phyloP scores from a whole-genome alignment of 139 green algal species.

The Picochlorum sp. region DNA sequence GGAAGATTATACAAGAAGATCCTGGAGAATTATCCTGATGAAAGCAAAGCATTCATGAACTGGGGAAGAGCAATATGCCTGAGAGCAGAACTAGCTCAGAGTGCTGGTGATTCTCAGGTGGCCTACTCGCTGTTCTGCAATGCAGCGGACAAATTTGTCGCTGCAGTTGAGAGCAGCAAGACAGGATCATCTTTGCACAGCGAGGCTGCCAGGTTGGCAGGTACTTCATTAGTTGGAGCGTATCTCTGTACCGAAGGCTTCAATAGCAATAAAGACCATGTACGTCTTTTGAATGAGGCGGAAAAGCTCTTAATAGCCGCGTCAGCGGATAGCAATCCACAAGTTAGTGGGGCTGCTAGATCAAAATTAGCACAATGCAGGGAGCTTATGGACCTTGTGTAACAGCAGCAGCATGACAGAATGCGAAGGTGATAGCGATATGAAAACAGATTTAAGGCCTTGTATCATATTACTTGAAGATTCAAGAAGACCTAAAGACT shows the following conservation, averaged over 20 bases:
- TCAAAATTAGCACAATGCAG: neutral
- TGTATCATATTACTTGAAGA: too few species aligned
- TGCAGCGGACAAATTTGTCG: slow-evolving; percentile 27
- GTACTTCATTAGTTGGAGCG: neutral
- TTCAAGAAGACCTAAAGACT: too few species aligned
- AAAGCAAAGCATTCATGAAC: slow-evolving; percentile 20
- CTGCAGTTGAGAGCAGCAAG: slow-evolving; percentile 8
- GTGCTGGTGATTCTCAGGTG: neutral
- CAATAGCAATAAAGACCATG: neutral
- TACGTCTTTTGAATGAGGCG: neutral
- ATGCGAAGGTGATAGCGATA: neutral
- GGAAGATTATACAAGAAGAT: slow-evolving; percentile 17
- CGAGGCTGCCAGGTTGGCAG: neutral
- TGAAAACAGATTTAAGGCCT: too few species aligned
- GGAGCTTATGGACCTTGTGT: neutral
- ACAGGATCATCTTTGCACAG: neutral
- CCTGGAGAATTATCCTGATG: slow-evolving; percentile 5
- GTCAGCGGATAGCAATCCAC: neutral
- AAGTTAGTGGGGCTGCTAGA: neutral
- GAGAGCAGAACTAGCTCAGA: slow-evolving; percentile 15
- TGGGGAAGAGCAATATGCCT: slow-evolving; percentile 23
- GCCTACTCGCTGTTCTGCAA: slow-evolving; percentile 9
- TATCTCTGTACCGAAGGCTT: neutral
- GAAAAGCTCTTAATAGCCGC: neutral
- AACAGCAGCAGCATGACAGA: neutral